Evolutionary conservation across 371 early-diverging fungal species (phyloP).

Genomic region (Rhizopus stolonifer): DNA sequence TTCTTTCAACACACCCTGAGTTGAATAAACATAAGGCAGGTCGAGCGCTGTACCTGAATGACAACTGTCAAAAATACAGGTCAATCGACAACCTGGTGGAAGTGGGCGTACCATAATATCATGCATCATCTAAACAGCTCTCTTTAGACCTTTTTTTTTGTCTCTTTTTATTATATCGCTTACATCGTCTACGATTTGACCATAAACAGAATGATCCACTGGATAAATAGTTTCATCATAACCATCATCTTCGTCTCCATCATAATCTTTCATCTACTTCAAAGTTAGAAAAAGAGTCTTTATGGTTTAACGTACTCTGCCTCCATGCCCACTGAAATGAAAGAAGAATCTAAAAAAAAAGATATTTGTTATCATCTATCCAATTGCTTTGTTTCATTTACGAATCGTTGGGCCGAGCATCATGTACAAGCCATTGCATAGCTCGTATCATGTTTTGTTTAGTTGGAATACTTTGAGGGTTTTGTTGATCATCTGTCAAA

Average conservation of each 20-base stretch:
- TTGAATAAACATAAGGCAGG: slow-evolving; percentile 80
- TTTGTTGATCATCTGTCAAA: slow-evolving; percentile 81
- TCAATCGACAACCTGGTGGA: slow-evolving; percentile 81
- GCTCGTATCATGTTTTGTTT: slow-evolving; percentile 78
- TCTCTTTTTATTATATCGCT: slow-evolving; percentile 1
- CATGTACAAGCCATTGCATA: slow-evolving; percentile 87
- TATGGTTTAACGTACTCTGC: slow-evolving; percentile 34
- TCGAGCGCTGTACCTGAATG: slow-evolving; percentile 89
- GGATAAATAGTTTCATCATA: slow-evolving; percentile 62
- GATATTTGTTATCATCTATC: too few relatives aligned
- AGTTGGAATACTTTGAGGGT: slow-evolving; percentile 69
- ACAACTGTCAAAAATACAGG: slow-evolving; percentile 84
- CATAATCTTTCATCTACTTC: slow-evolving; percentile 42
- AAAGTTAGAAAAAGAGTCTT: background rate
- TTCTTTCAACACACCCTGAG: slow-evolving; percentile 67
- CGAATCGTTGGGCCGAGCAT: slow-evolving; percentile 77
- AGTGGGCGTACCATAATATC: slow-evolving; percentile 78
- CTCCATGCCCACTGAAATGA: slow-evolving; percentile 91
- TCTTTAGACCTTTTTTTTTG: background rate
- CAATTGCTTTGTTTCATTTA: slow-evolving; percentile 23
- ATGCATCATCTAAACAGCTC: slow-evolving; percentile 61
- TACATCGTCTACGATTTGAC: slow-evolving; percentile 87
- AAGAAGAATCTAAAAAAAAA: slow-evolving; percentile 61
- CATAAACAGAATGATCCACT: slow-evolving; percentile 73
- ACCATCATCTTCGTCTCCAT: slow-evolving; percentile 87